These are phyloP conservation scores for Aspergillus sp. DNA, from an alignment of 2,329 filamentous ascomycete genomes.

Conservation along the genomic window DNA sequence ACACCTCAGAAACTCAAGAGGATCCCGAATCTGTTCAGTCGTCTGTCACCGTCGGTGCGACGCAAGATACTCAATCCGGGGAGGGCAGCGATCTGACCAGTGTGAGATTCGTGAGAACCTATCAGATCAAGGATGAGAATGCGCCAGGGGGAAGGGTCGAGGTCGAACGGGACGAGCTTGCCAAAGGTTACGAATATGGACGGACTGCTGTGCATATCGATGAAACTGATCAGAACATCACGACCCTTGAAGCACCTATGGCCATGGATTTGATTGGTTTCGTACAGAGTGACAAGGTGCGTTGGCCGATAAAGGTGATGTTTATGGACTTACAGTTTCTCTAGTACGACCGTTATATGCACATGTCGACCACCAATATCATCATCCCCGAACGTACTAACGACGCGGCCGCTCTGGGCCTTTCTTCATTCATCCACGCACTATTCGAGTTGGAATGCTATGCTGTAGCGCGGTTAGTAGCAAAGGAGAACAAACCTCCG, in stretches of 20 bases:
- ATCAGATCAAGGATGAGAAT: slow-evolving; percentile 69
- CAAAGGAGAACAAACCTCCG: slow-evolving; percentile 76
- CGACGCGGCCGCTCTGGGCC: slow-evolving; percentile 71
- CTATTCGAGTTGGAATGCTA: slow-evolving; percentile 79
- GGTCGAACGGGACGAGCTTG: slow-evolving; percentile 72
- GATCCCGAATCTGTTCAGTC: slow-evolving; percentile 42
- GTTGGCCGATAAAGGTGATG: slow-evolving; percentile 8
- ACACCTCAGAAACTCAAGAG: slow-evolving; percentile 41
- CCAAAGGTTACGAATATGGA: slow-evolving; percentile 92
- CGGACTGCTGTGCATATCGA: slow-evolving; percentile 85
- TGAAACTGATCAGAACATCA: slow-evolving; percentile 78
- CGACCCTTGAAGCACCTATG: slow-evolving; percentile 71
- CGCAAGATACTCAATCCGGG: slow-evolving; percentile 20
- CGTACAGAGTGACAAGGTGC: slow-evolving; percentile 62
- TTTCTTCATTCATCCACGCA: slow-evolving; percentile 85
- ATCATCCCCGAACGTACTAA: slow-evolving; percentile 72
- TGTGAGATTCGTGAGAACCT: slow-evolving; percentile 71
- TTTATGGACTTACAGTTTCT: neutral
- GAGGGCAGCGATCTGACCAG: slow-evolving; percentile 49
- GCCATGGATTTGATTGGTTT: slow-evolving; percentile 82
- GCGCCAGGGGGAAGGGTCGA: slow-evolving; percentile 74
- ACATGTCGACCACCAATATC: slow-evolving; percentile 72
- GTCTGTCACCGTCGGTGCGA: slow-evolving; percentile 38
- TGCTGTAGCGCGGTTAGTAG: slow-evolving; percentile 76
- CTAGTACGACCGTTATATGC: slow-evolving; percentile 75